Percentiles rank a stretch among this genome's conserved stretches.
Evolutionary conservation across 495 filamentous ascomycete species (phyloP).

Genomic region (Podospora anserina): DNA sequence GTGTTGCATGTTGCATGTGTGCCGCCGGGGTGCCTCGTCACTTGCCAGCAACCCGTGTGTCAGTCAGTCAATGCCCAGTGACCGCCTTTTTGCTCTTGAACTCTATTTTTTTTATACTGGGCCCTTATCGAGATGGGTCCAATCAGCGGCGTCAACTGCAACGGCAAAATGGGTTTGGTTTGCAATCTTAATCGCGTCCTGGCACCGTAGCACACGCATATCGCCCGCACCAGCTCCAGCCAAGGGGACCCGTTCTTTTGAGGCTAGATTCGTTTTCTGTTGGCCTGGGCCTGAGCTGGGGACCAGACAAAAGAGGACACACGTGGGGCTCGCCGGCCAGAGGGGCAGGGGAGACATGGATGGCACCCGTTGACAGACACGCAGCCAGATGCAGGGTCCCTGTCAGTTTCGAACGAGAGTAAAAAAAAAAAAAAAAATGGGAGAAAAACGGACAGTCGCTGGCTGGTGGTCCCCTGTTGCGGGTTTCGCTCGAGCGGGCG

Average conservation of each 20-base stretch:
- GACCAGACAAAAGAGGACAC: neutral
- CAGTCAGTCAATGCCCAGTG: neutral
- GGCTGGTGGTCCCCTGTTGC: slow-evolving; percentile 7
- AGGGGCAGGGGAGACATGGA: too few species aligned
- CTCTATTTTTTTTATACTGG: neutral
- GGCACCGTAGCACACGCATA: neutral
- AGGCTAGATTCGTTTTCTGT: neutral
- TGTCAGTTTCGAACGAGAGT: neutral
- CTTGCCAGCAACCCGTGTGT: neutral
- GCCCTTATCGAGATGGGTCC: neutral
- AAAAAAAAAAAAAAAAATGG: slow-evolving; percentile 1
- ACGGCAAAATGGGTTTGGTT: neutral
- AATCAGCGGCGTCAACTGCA: neutral
- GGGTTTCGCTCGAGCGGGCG: neutral
- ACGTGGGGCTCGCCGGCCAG: slow-evolving; percentile 7
- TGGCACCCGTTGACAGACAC: neutral
- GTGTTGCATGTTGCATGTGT: neutral
- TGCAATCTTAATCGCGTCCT: neutral
- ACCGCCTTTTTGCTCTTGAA: neutral
- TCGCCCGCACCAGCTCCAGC: neutral
- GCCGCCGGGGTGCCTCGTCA: neutral
- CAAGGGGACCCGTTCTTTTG: neutral
- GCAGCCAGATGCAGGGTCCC: neutral
- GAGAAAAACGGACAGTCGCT: slow-evolving; percentile 11
- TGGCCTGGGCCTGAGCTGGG: neutral